Percentiles rank a stretch among this genome's conserved stretches.
phyloP scores from a whole-genome alignment of 2,329 filamentous ascomycete genomes.

The Dendrostoma leiphaemia region DNA sequence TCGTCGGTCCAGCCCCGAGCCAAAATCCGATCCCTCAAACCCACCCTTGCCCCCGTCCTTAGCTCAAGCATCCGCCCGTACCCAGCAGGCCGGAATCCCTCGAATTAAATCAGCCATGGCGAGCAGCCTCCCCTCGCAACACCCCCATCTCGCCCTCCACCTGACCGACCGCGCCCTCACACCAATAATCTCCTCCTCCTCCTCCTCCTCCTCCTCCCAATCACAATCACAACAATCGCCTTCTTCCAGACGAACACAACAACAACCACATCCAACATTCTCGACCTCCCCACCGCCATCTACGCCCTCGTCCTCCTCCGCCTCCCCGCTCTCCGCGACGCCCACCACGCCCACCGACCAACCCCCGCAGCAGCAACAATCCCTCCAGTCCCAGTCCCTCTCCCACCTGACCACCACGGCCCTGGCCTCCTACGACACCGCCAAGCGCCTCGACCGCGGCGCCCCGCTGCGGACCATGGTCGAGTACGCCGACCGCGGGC shows the following conservation, averaged over 20 bases:
- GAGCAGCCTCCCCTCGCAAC: conserved; percentile 44
- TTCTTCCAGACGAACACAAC: conserved; percentile 2
- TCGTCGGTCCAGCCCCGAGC: no score
- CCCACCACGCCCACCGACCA: no score
- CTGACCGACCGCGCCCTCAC: conserved; percentile 56
- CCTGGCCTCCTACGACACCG: conserved; percentile 51
- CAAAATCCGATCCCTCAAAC: no score
- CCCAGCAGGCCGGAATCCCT: background rate
- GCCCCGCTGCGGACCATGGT: conserved; percentile 56
- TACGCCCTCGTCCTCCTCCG: conserved; percentile 5
- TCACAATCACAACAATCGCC: conserved; percentile 33
- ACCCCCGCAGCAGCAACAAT: conserved; percentile 15
- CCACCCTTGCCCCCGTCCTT: background rate
- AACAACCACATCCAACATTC: background rate
- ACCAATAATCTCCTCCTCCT: conserved; percentile 54
- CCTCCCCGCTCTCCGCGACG: no score
- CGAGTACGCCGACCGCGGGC: conserved; percentile 46
- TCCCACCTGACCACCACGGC: conserved; percentile 51
- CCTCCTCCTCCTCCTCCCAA: conserved; percentile 23
- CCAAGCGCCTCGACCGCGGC: conserved; percentile 52
- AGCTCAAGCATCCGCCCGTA: background rate
- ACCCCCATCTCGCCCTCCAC: conserved; percentile 53
- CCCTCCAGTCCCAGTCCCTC: conserved; percentile 41
- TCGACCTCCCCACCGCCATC: conserved; percentile 12
- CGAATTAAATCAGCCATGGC: conserved; percentile 35